Base-by-base conservation (phyloP, 1,284 basidiomycete genomes). In the Ganoderma sinense region DNA sequence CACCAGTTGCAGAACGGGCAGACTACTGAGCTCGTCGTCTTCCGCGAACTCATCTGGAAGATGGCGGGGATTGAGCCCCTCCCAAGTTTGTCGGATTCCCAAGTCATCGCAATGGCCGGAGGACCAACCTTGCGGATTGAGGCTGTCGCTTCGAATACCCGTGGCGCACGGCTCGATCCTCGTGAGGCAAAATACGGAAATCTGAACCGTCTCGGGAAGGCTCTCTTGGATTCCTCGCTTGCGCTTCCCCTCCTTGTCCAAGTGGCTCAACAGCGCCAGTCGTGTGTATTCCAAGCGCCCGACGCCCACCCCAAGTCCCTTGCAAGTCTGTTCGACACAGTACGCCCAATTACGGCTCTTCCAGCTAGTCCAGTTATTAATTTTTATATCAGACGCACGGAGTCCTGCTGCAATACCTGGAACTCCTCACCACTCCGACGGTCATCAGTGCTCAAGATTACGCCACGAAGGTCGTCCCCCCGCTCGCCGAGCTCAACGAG, bases 1-100 rank as follows among this genome's bases (percentile, higher is more conserved):
- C 96, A 98, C 80, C 96, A 97, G 77, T 86, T 99, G 58, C 89
- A 93, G 77, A 90, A 90, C 67, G 91, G 90, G 33, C 92, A 96
- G 78, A 90, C 94, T 0, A 94, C 94, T 23, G 98, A 99, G 77
- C 90, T 99, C 59, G 88, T 97, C 41, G 94, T 99, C 43, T 85
- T 99, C 29, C 91, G 94, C 58, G 97, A 98, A 78, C 84, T 99
- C 65, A 94, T 99, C 68, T 94, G 91, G 85, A 95, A 97, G 79
- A 98, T 99, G 96, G 93, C 95, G 4, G 97, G 95, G 5, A 95
- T 98, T 72, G 94, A 98, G 77, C 94, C 95, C 13, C 84, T 98
- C 62, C 94, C 94, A 1, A 95, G 91, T 79, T 84, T 99, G 58
- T 95, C 96, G 0, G 95, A 98, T 72, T 86, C 91, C 0, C 97